Evolutionary conservation across 2,329 filamentous ascomycete species (phyloP).

Genomic region (Grosmannia huntii): DNA sequence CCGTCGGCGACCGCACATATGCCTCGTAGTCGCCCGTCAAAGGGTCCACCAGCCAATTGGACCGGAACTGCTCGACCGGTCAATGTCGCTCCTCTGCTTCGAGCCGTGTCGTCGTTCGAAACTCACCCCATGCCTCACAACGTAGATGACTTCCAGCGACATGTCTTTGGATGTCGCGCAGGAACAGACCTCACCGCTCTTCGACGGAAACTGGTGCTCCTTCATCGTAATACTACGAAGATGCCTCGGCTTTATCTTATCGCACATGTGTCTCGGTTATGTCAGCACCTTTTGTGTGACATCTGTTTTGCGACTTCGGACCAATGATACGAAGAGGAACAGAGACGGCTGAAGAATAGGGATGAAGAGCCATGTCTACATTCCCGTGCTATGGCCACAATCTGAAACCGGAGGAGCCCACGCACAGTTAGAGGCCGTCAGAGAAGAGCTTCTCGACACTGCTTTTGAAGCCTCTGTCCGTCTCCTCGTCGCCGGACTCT

Average conservation of each 20-base stretch:
- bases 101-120: background rate
- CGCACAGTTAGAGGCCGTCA: background rate
- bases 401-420: too few species aligned
- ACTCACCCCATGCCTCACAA: slow-evolving; percentile 64
- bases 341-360: background rate
- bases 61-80: slow-evolving; percentile 54
- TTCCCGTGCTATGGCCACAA: too few species aligned
- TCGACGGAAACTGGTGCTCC: background rate
- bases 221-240: background rate
- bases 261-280: background rate
- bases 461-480: background rate
- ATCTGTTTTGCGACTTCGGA: background rate
- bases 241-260: background rate
- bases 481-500: background rate
- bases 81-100: background rate
- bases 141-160: slow-evolving; percentile 59
- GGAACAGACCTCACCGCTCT: background rate
- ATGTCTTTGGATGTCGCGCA: slow-evolving; percentile 24
- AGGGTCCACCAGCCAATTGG: slow-evolving; percentile 77
- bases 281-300: background rate
- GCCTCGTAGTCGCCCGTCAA: slow-evolving; percentile 66
- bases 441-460: background rate
- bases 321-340: too few species aligned
- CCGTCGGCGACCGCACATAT: slow-evolving; percentile 67
- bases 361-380: too few species aligned